Evolutionary conservation across 139 green algal genomes (phyloP), one percentile per base, ranked within the genome.

Genomic region (Ettlia oleoabundans): DNA sequence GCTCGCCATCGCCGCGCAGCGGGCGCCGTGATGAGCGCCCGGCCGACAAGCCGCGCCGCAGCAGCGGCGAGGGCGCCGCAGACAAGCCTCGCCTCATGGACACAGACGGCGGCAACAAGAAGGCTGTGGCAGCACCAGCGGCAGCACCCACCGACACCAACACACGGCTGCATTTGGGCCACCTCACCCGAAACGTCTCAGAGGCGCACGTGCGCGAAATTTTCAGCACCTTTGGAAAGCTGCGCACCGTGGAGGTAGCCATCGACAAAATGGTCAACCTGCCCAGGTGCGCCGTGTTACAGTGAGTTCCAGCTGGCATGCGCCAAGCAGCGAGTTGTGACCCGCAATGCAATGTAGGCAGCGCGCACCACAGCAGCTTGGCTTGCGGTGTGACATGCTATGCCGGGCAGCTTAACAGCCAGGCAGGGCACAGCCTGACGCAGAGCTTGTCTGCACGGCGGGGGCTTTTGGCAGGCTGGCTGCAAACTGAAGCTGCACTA

Each of bases 141-240:
- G 63, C 71, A 52, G 78, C 65, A 3, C 32, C 51, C 32, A 38
- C 82, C 15, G 77, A 81, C 33, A 53, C 83, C 72, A 15, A 72
- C 80, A 71, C 69, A 22, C 76, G 80, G 2, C 84, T 97, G 82
- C 92, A 95, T 53, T 88, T 97, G 33, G 90, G 93, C 63, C 93
- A 95, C 67, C 88, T 98, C 3, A 97, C 94, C 1, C 89, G 94
- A 58, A 98, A 98, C 65, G 92, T 97, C 40, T 92, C 82, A 6
- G 89, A 90, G 58, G 90, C 88, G 28, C 94, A 98, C 79, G 70
- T 98, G 26, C 75, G 65, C 1, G 94, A 97, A 87, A 97, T 98
- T 42, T 97, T 98, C 55, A 55, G 63, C 24, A 86, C 76, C 1
- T 98, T 93, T 83, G 94, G 94, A 37, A 71, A 77, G n/a, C 73